Evolutionary conservation across 163 green algal species (phyloP), one percentile per base, ranked within the genome.

Genomic region (Scenedesmus sp.): DNA sequence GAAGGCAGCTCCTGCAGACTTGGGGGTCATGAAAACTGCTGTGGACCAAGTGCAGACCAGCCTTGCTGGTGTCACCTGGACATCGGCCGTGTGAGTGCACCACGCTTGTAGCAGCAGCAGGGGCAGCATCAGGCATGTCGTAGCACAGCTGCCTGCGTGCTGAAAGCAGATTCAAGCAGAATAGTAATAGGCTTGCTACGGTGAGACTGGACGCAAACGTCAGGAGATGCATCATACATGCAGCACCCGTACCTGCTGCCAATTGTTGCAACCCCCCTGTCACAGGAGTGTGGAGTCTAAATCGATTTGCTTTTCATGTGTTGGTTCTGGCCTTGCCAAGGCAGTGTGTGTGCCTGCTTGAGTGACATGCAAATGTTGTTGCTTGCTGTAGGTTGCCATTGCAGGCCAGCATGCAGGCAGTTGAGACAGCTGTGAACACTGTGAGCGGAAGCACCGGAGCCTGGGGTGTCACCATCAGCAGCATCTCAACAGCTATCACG

Each of bases 1-100:
- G 77, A 59, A 26, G 77, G 15, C 34, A 34, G 79, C 62, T 54
- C 64, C 82, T 84, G 76, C 55, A 3, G 13, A 4, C 23, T 62
- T 85, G 15, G 52, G 8, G 10, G 46, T 9, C 46, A 85, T 85
- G 77, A n/a, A n/a, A 15, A 85, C 77, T 9, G 46, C 59, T 85
- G 64, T 79, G 13, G 23, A 77, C 66, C n/a, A 55, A 5, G 62
- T 85, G 64, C 87, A 92, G 81, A 52, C 46, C 46, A 74, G 79
- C 16, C 79, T 52, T 7, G 52, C 67, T 12, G 82, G 20, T 3
- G 52, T 85, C 0, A 76, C 64, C 34, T 82, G 57, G 26, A 90
- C 82, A 46, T 46, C 34, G 34, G 34, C 34, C 34, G 34, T 46
- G 34, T 46, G 34, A 46, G 34, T 46, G 34, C 34, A 46, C 34